Base-by-base conservation (phyloP, 2,329 filamentous ascomycete genomes). In the Pseudodiploospora longispora region DNA sequence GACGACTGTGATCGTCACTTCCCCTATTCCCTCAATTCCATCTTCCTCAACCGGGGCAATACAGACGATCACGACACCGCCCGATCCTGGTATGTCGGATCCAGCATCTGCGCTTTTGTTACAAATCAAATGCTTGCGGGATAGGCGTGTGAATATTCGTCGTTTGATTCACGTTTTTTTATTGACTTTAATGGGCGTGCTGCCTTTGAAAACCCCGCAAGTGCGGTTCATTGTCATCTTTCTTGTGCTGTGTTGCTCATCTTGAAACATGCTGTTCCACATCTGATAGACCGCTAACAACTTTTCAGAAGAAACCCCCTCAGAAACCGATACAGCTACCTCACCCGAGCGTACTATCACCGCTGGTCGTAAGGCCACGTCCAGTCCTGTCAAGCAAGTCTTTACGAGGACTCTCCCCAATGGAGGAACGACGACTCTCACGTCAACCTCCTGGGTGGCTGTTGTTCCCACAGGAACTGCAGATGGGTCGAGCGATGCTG, bases 381-480 rank as follows among this genome's bases (percentile, higher is more conserved):
- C 58, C 9, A 68, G 54, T 48, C 50, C 61, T 30, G 55, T 72
- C 44, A 48, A 59, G 6, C 55, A 64, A 27, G 71, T 69, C 0
- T 59, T 60, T 47, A 76, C 72, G n/a, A 70, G 68, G 6, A 74
- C 71, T 6, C 56, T 67, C 32, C 52, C 60, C 9, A 59, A 72
- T 40, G 74, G 74, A 28, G 66, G 62, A 30, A 60, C 70, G 42
- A 66, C 66, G 3, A 64, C 68, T 9, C 58, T 75, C 40, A 75
- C 72, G 8, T 65, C 65, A n/a, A 76, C 72, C 1, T 72, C 71
- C 1, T 71, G 63, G 54, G 72, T 76, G 3, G 66, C 62, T 27
- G 67, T 70, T 34, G 61, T 66, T 8, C 66, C 69, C 2, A 59
- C 63, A 1, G 51, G 56, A 27, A 50, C 58, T 30, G 43, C 60